A percentile compares a stretch with the other conserved stretches of the same genome.
These are phyloP conservation scores for Emergomyces orientalis DNA, from an alignment of 2,329 filamentous ascomycete species.

Conservation along the genomic window DNA sequence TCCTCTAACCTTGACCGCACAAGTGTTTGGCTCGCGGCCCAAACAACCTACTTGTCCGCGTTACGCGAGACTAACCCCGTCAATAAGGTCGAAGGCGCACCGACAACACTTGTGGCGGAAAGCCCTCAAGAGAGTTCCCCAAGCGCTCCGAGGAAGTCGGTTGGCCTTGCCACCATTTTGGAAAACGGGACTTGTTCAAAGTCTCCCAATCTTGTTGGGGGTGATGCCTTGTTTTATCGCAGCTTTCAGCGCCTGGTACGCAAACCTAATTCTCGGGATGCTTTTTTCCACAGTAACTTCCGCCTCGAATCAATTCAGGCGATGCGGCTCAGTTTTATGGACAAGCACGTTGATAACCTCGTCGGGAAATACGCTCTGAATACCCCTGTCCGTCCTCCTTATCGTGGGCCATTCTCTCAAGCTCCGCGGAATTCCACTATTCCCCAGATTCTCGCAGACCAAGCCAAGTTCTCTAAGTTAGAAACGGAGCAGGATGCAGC, in stretches of 20 bases:
- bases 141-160: constrained; percentile 21
- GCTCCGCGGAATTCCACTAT: constrained; percentile 60
- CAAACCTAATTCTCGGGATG: constrained; percentile 55
- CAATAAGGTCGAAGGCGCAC: constrained; percentile 35
- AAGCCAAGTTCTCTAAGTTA: constrained; percentile 30
- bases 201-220: constrained; percentile 39
- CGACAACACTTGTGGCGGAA: constrained; percentile 15
- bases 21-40: constrained; percentile 73
- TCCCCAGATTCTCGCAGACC: constrained; percentile 49
- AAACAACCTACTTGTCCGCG: constrained; percentile 65
- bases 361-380: constrained; percentile 76
- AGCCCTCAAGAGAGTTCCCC: constrained; percentile 16
- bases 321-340: constrained; percentile 62
- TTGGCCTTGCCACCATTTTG: constrained; percentile 26
- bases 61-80: constrained; percentile 48
- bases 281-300: constrained; percentile 73
- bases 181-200: constrained; percentile 34
- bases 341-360: constrained; percentile 69
- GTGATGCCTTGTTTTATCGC: constrained; percentile 76
- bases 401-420: constrained; percentile 60
- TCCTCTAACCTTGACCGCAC: constrained; percentile 74
- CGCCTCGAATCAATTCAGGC: constrained; percentile 85
- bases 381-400: constrained; percentile 59
- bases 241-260: constrained; percentile 58
- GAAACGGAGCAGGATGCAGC: constrained; percentile 77